Conservation (phyloP, 345 rosid genomes). For the Rhodamnia rubescens region DNA sequence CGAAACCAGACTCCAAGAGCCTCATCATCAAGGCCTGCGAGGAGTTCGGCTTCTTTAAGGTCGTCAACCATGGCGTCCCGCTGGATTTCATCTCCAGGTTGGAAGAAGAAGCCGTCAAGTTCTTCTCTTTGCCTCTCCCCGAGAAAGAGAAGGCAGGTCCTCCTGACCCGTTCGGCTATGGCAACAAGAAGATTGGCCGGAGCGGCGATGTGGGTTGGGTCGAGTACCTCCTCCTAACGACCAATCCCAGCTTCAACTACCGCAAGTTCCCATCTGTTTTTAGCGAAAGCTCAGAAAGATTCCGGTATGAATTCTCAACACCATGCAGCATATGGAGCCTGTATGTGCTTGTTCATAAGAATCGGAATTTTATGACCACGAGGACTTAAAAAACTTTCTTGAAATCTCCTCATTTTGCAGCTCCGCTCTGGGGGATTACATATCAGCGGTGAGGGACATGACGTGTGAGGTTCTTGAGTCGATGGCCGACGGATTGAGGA, state of each 20-base stretch:
- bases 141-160: slow-evolving; percentile 29
- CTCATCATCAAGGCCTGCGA: slow-evolving; percentile 27
- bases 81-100: slow-evolving; percentile 15
- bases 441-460: slow-evolving; percentile 46
- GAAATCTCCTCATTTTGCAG: slow-evolving; percentile 14
- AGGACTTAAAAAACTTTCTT: not conserved
- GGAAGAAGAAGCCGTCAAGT: slow-evolving; percentile 22
- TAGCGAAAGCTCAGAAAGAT: slow-evolving; percentile 7
- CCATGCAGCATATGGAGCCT: not conserved
- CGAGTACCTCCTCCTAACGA: slow-evolving; percentile 33
- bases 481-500: slow-evolving; percentile 64
- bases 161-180: slow-evolving; percentile 37
- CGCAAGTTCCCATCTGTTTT: slow-evolving; percentile 2
- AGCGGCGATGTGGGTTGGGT: slow-evolving; percentile 52
- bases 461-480: slow-evolving; percentile 55
- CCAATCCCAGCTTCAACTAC: slow-evolving; percentile 7
- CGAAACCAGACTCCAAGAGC: slow-evolving; percentile 20
- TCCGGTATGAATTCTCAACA: slow-evolving; percentile 12
- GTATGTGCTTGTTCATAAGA: not conserved
- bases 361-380: not conserved
- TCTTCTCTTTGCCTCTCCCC: slow-evolving; percentile 22
- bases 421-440: slow-evolving; percentile 46
- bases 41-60: slow-evolving; percentile 45
- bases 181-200: slow-evolving; percentile 34
- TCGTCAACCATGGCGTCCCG: slow-evolving; percentile 37